These are phyloP conservation scores for Tulasnella sp. DNA, from an alignment of 768 basidiomycete genomes.

Conservation along the genomic window DNA sequence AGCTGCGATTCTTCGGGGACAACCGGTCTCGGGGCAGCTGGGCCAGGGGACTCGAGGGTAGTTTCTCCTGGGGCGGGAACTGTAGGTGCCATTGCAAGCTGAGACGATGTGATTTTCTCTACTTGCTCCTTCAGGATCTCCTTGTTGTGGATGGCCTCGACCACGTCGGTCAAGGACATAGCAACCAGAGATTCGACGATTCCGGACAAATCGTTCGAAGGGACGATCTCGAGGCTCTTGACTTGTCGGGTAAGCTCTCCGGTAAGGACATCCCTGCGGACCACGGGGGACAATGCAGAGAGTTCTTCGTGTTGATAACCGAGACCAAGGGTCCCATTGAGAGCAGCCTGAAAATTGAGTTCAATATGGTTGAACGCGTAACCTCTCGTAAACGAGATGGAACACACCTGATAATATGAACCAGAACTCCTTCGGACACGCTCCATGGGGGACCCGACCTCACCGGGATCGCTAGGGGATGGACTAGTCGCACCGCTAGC, in stretches of 20 bases:
- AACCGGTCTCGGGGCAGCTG: slow-evolving; percentile 11
- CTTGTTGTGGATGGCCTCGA: slow-evolving; percentile 69
- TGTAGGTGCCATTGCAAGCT: not conserved
- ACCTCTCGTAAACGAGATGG: not conserved
- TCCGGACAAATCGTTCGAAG: slow-evolving; percentile 52
- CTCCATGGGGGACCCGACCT: slow-evolving; percentile 50
- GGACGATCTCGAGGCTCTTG: slow-evolving; percentile 49
- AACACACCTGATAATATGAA: slow-evolving; percentile 75
- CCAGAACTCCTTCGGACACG: slow-evolving; percentile 74
- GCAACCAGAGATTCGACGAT: slow-evolving; percentile 70
- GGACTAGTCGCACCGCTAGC: slow-evolving; percentile 84
- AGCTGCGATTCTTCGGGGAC: slow-evolving; percentile 44
- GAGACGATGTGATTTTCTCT: slow-evolving; percentile 37
- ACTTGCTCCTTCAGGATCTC: slow-evolving; percentile 64
- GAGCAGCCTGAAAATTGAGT: slow-evolving; percentile 56
- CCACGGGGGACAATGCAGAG: slow-evolving; percentile 75
- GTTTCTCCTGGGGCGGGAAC: slow-evolving; percentile 34
- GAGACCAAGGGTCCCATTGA: slow-evolving; percentile 71
- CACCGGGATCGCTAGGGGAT: slow-evolving; percentile 74
- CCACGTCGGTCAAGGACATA: slow-evolving; percentile 69
- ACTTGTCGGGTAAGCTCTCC: slow-evolving; percentile 77
- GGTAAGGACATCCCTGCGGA: slow-evolving; percentile 77
- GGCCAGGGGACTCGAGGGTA: slow-evolving; percentile 37
- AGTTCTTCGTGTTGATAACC: slow-evolving; percentile 88
- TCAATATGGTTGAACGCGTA: slow-evolving; percentile 14